phyloP scores from a whole-genome alignment of 2,329 filamentous ascomycete species.

The Gnomoniopsis smithogilvyi region DNA sequence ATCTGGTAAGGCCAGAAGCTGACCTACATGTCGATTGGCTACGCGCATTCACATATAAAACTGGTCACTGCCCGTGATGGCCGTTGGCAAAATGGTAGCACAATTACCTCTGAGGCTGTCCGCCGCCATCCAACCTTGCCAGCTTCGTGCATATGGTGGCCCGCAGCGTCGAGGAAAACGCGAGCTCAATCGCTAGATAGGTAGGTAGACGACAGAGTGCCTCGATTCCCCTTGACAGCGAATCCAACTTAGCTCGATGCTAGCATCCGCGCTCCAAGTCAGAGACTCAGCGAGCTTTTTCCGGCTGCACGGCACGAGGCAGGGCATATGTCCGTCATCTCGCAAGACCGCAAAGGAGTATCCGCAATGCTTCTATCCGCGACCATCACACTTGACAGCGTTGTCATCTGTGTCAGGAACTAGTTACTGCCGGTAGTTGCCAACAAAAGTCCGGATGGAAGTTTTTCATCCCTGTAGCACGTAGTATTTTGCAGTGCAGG shows the following conservation, averaged over 20 bases:
- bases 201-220: background rate
- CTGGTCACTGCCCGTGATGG: slow-evolving; percentile 14
- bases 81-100: slow-evolving; percentile 11
- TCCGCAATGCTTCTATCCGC: slow-evolving; percentile 4
- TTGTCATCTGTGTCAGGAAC: background rate
- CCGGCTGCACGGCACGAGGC: slow-evolving; percentile 5
- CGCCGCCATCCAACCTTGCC: slow-evolving; percentile 15
- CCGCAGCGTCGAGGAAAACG: background rate
- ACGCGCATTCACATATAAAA: background rate
- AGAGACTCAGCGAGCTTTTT: background rate
- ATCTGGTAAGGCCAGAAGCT: too few relatives aligned
- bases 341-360: background rate
- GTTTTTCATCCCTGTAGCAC: background rate
- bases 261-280: background rate
- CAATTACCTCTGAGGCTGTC: slow-evolving; percentile 15
- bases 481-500: background rate
- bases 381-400: slow-evolving; percentile 1
- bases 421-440: slow-evolving; percentile 1
- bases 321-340: slow-evolving; percentile 1
- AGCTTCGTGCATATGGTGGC: background rate
- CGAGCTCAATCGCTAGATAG: background rate
- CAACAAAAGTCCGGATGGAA: background rate
- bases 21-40: background rate
- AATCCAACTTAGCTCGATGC: background rate
- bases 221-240: background rate